Evolutionary conservation across 768 basidiomycete species (phyloP), one percentile per base, ranked within the genome.

Genomic region (Pluteus cervinus): DNA sequence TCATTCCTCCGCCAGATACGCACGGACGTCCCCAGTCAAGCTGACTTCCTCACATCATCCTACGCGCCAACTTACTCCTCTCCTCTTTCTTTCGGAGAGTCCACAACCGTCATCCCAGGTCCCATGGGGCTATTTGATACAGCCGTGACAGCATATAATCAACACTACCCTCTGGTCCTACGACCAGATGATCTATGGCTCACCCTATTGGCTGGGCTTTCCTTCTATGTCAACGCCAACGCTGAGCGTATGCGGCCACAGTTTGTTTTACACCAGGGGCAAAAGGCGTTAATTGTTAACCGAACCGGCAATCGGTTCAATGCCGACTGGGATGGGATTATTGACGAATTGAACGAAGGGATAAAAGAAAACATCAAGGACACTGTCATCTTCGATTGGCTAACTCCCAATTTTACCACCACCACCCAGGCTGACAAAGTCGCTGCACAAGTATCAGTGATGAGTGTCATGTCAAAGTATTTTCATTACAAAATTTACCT

Each of bases 71-170:
- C n/a, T n/a, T n/a, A n/a, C n/a, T n/a, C n/a, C n/a, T n/a, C n/a
- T n/a, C n/a, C n/a, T n/a, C n/a, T n/a, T n/a, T n/a, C n/a, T n/a
- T n/a, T n/a, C n/a, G n/a, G n/a, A n/a, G n/a, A n/a, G n/a, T n/a
- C n/a, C n/a, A n/a, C n/a, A n/a, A n/a, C n/a, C n/a, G 17, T 61
- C 36, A 46, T 52, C 4, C 58, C 58, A 7, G 45, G 23, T 10
- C 39, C 41, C 17, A 60, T 66, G 32, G 63, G 64, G 12, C 57
- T 66, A 24, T 58, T 66, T 6, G 46, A 56, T 22, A 56, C 63
- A 10, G 51, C 59, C 33, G 40, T 66, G 20, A 51, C 54, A 31
- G 30, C 30, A 15, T n/a, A 31, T 18, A 31, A 31, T n/a, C 5
- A 31, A 14, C 30, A 31, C n/a, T n/a, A 18, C 9, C 5, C 30